These are phyloP conservation scores for Eucalyptus cloeziana DNA, from an alignment of 345 rosid species.

Conservation along the genomic window DNA sequence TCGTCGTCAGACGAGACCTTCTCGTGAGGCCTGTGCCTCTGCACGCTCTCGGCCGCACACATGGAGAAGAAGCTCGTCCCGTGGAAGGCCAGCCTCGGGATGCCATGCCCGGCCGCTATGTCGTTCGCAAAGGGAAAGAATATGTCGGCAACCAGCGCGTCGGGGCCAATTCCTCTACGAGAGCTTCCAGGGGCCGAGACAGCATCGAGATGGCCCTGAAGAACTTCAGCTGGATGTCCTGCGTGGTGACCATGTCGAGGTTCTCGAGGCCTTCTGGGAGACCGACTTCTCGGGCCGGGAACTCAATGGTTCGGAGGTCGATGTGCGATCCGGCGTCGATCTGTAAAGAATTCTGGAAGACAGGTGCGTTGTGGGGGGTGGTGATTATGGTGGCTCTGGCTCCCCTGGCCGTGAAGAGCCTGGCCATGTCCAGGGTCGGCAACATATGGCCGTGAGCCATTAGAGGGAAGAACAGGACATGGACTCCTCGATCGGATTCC, in stretches of 20 bases:
- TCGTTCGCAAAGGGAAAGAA: slow-evolving; percentile 47
- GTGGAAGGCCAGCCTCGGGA: slow-evolving; percentile 43
- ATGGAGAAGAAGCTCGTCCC: slow-evolving; percentile 36
- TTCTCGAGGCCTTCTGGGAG: slow-evolving; percentile 11
- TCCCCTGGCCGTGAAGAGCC: slow-evolving; percentile 28
- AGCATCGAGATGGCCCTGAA: slow-evolving; percentile 12
- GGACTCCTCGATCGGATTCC: not conserved
- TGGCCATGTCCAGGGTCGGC: slow-evolving; percentile 47
- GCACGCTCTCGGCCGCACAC: slow-evolving; percentile 12
- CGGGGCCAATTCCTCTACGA: slow-evolving; percentile 20
- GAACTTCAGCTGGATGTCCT: slow-evolving; percentile 5
- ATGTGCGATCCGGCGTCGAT: not conserved
- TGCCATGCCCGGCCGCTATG: slow-evolving; percentile 23
- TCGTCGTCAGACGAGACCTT: slow-evolving; percentile 18
- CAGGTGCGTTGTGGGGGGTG: slow-evolving; percentile 29
- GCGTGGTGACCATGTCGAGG: not conserved
- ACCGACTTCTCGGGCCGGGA: slow-evolving; percentile 4
- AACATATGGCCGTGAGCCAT: slow-evolving; percentile 34
- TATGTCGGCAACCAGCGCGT: slow-evolving; percentile 46
- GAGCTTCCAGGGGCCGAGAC: slow-evolving; percentile 20
- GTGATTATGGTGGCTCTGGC: slow-evolving; percentile 35
- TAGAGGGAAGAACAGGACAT: slow-evolving; percentile 17
- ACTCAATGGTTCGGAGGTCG: not conserved
- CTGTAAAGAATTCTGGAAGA: not conserved
- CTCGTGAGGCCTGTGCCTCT: slow-evolving; percentile 24